phyloP scores from a whole-genome alignment of 192 early-diverging fungal species.

The Gryganskiella cystojenkinii region DNA sequence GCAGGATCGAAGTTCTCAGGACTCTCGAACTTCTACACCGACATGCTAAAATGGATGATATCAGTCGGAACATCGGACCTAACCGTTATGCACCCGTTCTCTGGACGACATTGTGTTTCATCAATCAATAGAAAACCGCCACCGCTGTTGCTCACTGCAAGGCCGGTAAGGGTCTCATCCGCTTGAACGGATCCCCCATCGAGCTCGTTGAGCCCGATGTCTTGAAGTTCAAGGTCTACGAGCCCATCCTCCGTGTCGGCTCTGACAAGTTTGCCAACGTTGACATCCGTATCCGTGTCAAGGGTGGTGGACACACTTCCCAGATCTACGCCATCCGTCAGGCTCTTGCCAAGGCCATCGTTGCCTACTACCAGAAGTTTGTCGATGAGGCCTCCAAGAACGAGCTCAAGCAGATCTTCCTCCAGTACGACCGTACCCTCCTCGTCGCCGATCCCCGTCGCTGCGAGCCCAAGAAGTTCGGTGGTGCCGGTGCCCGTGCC shows the following conservation, averaged over 20 bases:
- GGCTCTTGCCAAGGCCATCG: conserved; percentile 96
- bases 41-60: too few relatives aligned
- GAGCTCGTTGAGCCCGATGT: conserved; percentile 98
- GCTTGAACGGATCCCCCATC: conserved; percentile 97
- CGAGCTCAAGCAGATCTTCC: conserved; percentile 89
- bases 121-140: conserved; percentile 87
- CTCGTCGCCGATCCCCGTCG: conserved; percentile 99
- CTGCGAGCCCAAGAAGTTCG: conserved; percentile 99
- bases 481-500: conserved; percentile 98
- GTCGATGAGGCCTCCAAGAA: conserved; percentile 98
- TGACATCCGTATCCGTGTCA: conserved; percentile 97
- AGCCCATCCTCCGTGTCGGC: conserved; percentile 95
- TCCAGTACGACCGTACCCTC: conserved; percentile 94
- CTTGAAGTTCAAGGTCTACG: conserved; percentile 98
- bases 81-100: too few relatives aligned
- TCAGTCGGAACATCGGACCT: not conserved
- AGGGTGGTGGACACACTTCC: conserved; percentile 94
- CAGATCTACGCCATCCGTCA: conserved; percentile 97
- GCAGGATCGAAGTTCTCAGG: too few relatives aligned
- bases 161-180: conserved; percentile 96
- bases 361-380: conserved; percentile 97
- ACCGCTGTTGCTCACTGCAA: conserved; percentile 99
- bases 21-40: too few relatives aligned
- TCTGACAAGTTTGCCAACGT: conserved; percentile 96
- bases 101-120: too few relatives aligned